Base-by-base conservation (phyloP, 2,329 filamentous ascomycete genomes). In the Fusarium guadeloupense region DNA sequence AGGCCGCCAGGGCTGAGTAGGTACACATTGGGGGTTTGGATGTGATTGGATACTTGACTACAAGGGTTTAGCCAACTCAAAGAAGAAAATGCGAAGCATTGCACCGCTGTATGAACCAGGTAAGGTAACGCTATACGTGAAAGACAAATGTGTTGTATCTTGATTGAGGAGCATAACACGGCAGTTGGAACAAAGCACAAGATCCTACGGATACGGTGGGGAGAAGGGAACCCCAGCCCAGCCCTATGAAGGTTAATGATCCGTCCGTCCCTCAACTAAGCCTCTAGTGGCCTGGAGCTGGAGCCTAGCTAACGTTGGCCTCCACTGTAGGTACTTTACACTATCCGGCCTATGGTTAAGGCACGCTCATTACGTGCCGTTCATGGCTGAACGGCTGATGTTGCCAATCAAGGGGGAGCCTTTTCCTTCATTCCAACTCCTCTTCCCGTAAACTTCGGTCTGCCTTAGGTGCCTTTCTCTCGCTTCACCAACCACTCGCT, bases 301-400 rank as follows among this genome's bases (percentile, higher is more conserved):
- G 40, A 33, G 38, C 40, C 33, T 59, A 52, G 42, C 30, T 41
- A 38, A 28, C 17, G 21, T 37, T 56, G 37, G 51, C 43, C 38
- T 17, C 35, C 25, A 20, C 28, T 49, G 31, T 31, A n/a, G 45
- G 20, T 53, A n/a, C n/a, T n/a, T n/a, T n/a, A n/a, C n/a, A n/a
- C n/a, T n/a, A n/a, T n/a, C n/a, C n/a, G n/a, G n/a, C n/a, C n/a
- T n/a, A n/a, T n/a, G n/a, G n/a, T 21, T 25, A 6, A 25, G 23
- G 23, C 23, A 25, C 7, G 23, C 10, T 9, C 23, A 25, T 6
- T 6, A 8, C 23, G 7, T 46, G 33, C 38, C 40, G 34, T 56
- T 50, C 25, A 62, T 54, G 40, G 56, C 55, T 64, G 60, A 63
- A 64, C 34, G 35, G 49, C 53, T 59, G 48, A 63, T n/a, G 38